Evolutionary conservation across 257 asterid genomes (phyloP).

Genomic region (Salvia rosmarinus): DNA sequence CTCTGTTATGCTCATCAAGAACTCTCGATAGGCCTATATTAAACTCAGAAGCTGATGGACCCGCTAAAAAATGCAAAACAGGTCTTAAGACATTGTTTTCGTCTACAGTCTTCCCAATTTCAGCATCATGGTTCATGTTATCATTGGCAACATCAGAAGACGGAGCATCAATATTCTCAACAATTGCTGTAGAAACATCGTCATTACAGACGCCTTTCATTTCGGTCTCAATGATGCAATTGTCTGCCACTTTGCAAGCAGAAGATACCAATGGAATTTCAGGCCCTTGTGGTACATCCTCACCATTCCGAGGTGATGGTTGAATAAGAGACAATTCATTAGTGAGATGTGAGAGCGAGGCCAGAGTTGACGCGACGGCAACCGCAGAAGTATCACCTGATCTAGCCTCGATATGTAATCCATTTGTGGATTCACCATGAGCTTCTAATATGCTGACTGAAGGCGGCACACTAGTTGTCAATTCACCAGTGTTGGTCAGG

Average conservation of each 20-base stretch:
- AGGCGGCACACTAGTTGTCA: slow-evolving; percentile 50
- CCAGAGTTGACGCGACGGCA: slow-evolving; percentile 76
- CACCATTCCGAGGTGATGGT: slow-evolving; percentile 58
- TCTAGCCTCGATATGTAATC: slow-evolving; percentile 66
- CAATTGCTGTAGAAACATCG: slow-evolving; percentile 41
- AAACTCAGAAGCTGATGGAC: slow-evolving; percentile 52
- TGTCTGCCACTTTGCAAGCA: slow-evolving; percentile 55
- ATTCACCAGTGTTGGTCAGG: slow-evolving; percentile 43
- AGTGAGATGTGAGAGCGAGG: slow-evolving; percentile 61
- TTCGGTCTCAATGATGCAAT: slow-evolving; percentile 49
- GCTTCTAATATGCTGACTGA: slow-evolving; percentile 71
- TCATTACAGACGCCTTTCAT: slow-evolving; percentile 61
- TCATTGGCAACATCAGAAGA: slow-evolving; percentile 50
- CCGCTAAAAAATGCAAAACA: slow-evolving; percentile 49
- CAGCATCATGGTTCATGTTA: slow-evolving; percentile 52
- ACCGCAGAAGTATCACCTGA: slow-evolving; percentile 73
- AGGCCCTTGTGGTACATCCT: slow-evolving; percentile 55
- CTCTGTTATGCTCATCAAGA: slow-evolving; percentile 51
- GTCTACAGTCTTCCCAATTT: slow-evolving; percentile 52
- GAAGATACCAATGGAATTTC: slow-evolving; percentile 60
- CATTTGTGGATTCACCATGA: slow-evolving; percentile 62
- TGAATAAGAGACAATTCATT: slow-evolving; percentile 60
- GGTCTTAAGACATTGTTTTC: slow-evolving; percentile 60
- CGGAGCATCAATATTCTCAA: slow-evolving; percentile 47
- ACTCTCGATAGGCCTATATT: slow-evolving; percentile 51